Evolutionary conservation across 2,329 filamentous ascomycete species (phyloP), one percentile per base, ranked within the genome.

Genomic region (Lasiodiplodia sp.): DNA sequence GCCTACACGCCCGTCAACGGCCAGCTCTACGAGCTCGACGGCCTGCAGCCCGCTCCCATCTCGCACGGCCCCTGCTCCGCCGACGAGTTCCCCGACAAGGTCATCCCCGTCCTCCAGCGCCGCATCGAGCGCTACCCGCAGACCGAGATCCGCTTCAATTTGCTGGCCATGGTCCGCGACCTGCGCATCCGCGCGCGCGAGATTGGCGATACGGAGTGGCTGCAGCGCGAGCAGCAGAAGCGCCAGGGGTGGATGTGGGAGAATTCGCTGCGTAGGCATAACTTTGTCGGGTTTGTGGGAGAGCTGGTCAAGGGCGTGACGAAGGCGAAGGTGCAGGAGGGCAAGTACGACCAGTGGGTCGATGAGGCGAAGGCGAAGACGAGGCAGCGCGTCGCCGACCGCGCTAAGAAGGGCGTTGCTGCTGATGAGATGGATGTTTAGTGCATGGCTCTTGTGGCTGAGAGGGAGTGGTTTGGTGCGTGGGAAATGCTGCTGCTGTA

Each of bases 211-310:
- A 78, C 82, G 53, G 94, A 97, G 77, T 84, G 90, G 79, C 81
- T 98, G 72, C 89, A 88, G 72, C 85, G 90, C 66, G 94, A 98
- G 85, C 88, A 95, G 83, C 86, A 87, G 76, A 97, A 97, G 87
- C 87, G 96, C 65, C 86, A 86, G 69, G 92, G 90, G 72, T 99
- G 96, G 96, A 87, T 90, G 77, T 97, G 96, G 86, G 96, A 99
- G 86, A 99, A 99, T 81, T 92, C 94, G 12, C 84, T 99, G 75
- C 84, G 96, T 70, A 85, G 92, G 74, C 95, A 97, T 80, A 99
- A 99, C 81, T 99, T 99, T 83, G 92, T 99, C 0, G 95, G 94
- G 0, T 97, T 99, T 75, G 92, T 95, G 3, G 94, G 93, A 14
- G 94, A 97, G 83, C 85, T 97, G 70, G 83, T 97, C 74, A 96